phyloP scores from a whole-genome alignment of 2,329 filamentous ascomycete species.

The Colletotrichum sp. region DNA sequence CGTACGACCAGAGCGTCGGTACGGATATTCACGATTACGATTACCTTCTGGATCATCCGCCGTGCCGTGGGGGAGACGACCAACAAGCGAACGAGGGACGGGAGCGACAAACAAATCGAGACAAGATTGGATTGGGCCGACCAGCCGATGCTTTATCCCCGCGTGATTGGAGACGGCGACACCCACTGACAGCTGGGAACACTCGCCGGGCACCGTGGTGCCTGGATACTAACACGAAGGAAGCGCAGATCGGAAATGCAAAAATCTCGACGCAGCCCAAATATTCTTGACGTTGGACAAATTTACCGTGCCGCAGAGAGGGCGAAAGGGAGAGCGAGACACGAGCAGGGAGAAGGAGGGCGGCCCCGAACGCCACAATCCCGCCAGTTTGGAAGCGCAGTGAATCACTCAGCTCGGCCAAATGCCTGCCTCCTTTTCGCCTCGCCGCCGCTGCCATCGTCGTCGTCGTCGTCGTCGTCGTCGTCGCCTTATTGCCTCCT shows the following conservation, averaged over 20 bases:
- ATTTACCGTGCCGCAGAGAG: not conserved
- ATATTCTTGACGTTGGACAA: not conserved
- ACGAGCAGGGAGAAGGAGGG: not conserved
- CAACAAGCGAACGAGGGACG: not conserved
- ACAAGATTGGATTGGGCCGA: not conserved
- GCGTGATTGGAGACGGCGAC: not conserved
- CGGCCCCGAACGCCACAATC: constrained; percentile 3
- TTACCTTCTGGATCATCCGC: not conserved
- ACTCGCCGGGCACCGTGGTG: not conserved
- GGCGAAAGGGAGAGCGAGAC: not conserved
- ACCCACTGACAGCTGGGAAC: not conserved
- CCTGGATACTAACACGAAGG: not conserved
- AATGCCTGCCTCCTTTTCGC: not conserved
- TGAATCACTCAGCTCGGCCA: not conserved
- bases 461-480: not conserved
- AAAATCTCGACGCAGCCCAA: not conserved
- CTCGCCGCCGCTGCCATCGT: not conserved
- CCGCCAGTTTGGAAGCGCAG: not conserved
- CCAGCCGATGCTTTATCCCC: not conserved
- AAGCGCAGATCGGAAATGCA: not conserved
- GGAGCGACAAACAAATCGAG: not conserved
- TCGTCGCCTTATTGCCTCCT: not conserved
- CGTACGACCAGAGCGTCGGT: constrained; percentile 1
- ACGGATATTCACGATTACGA: not conserved
- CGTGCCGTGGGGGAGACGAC: not conserved